These are phyloP conservation scores for Canavalia gladiata DNA, from an alignment of 306 rosid species.

Conservation along the genomic window DNA sequence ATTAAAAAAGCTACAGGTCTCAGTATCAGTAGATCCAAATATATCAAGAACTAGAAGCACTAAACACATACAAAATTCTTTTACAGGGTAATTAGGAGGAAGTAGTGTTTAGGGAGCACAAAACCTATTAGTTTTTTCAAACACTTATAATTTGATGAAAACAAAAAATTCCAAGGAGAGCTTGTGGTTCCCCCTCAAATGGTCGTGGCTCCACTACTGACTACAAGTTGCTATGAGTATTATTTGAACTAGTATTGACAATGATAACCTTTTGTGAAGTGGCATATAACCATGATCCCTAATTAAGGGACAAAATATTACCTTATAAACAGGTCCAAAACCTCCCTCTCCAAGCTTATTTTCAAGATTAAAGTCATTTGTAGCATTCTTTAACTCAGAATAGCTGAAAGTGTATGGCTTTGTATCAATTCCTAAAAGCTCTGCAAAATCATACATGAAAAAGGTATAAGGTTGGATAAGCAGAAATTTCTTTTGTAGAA, in stretches of 20 bases:
- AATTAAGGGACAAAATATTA: slow-evolving; percentile 33
- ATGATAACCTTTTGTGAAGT: slow-evolving; percentile 13
- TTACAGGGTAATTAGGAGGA: neutral
- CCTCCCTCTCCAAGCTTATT: slow-evolving; percentile 92
- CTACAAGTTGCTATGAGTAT: neutral
- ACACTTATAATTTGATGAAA: neutral
- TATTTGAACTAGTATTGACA: slow-evolving; percentile 3
- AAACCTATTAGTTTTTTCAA: neutral
- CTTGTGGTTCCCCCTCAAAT: neutral
- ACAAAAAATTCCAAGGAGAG: neutral
- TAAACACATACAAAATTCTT: neutral
- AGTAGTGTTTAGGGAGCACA: neutral
- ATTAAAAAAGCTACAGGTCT: neutral
- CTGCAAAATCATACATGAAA: slow-evolving; percentile 58
- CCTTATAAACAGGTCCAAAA: slow-evolving; percentile 88
- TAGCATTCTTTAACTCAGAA: slow-evolving; percentile 70
- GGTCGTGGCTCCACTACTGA: neutral
- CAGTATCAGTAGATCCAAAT: neutral
- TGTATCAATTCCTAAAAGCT: slow-evolving; percentile 70
- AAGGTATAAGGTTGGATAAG: slow-evolving; percentile 16
- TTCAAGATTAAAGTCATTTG: slow-evolving; percentile 64
- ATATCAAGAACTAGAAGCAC: neutral
- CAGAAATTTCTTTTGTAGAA: neutral
- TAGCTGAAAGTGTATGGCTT: slow-evolving; percentile 76
- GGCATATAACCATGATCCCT: neutral